Conservation (phyloP, 2,329 filamentous ascomycete species). For the Fusarium sp. region DNA sequence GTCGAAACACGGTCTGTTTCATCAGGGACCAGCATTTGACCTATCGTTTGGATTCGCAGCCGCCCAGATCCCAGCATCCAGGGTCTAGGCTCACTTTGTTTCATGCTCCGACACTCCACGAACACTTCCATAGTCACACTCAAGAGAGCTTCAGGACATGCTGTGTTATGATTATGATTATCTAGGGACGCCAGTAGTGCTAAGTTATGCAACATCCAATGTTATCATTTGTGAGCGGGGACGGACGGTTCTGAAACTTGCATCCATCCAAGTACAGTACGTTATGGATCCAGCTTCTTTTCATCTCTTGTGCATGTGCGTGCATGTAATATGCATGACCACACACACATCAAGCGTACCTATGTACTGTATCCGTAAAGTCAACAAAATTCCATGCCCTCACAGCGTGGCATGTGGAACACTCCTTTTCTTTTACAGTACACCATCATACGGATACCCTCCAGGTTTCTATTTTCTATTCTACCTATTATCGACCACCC, state of each 20-base stretch:
- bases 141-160: constrained; percentile 18
- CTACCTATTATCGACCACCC: background rate
- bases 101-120: constrained; percentile 42
- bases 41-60: constrained; percentile 44
- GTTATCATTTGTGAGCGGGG: constrained; percentile 7
- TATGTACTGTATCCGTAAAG: background rate
- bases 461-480: background rate
- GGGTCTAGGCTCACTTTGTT: constrained; percentile 46
- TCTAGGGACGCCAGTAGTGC: background rate
- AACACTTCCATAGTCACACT: constrained; percentile 17
- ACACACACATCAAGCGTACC: background rate
- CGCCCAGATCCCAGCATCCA: constrained; percentile 42
- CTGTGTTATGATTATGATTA: background rate
- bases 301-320: constrained; percentile 31
- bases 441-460: background rate
- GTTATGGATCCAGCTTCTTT: constrained; percentile 23
- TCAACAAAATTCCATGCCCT: constrained; percentile 24
- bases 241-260: constrained; percentile 18
- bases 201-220: background rate
- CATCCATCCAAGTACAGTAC: background rate
- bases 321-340: constrained; percentile 7
- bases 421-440: constrained; percentile 17
- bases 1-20: constrained; percentile 49
- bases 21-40: constrained; percentile 38
- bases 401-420: constrained; percentile 37